Evolutionary conservation across 139 green algal species (phyloP), one percentile per base, ranked within the genome.

Genomic region (Nannochloris sp.): DNA sequence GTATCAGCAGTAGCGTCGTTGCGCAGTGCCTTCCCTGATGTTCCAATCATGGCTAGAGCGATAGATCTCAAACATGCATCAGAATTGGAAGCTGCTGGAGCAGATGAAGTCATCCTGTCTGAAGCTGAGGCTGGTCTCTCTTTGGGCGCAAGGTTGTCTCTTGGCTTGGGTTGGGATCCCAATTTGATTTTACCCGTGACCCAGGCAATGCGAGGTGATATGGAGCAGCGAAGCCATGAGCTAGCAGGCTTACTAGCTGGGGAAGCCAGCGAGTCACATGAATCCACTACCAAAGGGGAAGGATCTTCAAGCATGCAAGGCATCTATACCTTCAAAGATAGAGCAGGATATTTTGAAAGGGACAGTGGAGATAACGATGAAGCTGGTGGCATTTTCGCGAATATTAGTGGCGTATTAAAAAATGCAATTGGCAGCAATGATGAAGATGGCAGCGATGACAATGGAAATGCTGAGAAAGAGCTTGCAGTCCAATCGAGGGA

Each of bases 31-130:
- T 96, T 76, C 62, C 80, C 76, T 1, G 67, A 73, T 4, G 84
- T 96, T 54, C 84, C 84, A 27, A 86, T 96, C 43, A 95, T 84
- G 24, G 88, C 77, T 4, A 62, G 79, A 9, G 89, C 88, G 18
- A 55, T 83, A 2, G 85, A 96, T 72, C 61, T 90, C 27, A 58
- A 66, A 53, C 87, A 95, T 54, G 77, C 90, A 12, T 72, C 81
- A 3, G 80, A 90, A 69, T 79, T 96, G 56, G 72, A 82, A 66
- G 66, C 71, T n/a, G 89, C 89, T n/a, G 89, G 89, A 29, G 88
- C 83, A 25, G 61, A 68, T 29, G 46, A 75, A 0, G 69, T 79
- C 0, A 73, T 86, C 21, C 75, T 82, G 5, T 57, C 75, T 19
- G 75, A 63, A 34, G 59, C 75, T 24, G 85, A 96, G 67, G 82